These are phyloP conservation scores for Mycena albidolilacea DNA, from an alignment of 768 basidiomycete species.

Conservation along the genomic window DNA sequence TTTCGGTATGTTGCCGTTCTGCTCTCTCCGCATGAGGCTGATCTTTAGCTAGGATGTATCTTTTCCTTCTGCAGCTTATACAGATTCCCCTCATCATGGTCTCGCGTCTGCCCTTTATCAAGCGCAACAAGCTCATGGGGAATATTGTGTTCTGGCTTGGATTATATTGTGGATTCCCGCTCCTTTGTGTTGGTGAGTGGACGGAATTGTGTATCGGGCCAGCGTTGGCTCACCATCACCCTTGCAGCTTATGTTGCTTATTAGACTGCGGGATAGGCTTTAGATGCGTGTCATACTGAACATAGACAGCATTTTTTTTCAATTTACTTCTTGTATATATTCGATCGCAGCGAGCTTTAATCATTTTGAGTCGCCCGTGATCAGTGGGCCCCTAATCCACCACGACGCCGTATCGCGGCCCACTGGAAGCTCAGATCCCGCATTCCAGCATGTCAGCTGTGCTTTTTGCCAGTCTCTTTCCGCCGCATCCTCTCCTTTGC, in stretches of 20 bases:
- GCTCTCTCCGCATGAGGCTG: not conserved
- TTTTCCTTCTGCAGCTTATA: conserved; percentile 87
- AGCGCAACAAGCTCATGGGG: conserved; percentile 85
- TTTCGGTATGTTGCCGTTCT: conserved; percentile 68
- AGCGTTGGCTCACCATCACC: not conserved
- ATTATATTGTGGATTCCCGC: conserved; percentile 91
- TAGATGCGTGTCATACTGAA: conserved; percentile 9
- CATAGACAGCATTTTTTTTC: not conserved
- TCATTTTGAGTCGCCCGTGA: too few species aligned
- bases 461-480: too few species aligned
- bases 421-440: too few species aligned
- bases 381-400: too few species aligned
- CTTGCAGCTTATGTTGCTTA: conserved; percentile 65
- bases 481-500: too few species aligned
- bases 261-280: conserved; percentile 43
- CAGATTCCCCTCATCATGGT: conserved; percentile 94
- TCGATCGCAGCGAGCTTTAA: conserved; percentile 1
- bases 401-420: too few species aligned
- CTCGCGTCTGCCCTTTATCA: conserved; percentile 82
- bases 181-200: conserved; percentile 79
- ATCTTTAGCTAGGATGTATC: conserved; percentile 74
- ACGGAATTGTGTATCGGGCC: too few species aligned
- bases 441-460: too few species aligned
- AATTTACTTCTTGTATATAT: conserved; percentile 16
- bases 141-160: conserved; percentile 96